Conservation (phyloP, 495 filamentous ascomycete species). For the Tirmania nivea region DNA sequence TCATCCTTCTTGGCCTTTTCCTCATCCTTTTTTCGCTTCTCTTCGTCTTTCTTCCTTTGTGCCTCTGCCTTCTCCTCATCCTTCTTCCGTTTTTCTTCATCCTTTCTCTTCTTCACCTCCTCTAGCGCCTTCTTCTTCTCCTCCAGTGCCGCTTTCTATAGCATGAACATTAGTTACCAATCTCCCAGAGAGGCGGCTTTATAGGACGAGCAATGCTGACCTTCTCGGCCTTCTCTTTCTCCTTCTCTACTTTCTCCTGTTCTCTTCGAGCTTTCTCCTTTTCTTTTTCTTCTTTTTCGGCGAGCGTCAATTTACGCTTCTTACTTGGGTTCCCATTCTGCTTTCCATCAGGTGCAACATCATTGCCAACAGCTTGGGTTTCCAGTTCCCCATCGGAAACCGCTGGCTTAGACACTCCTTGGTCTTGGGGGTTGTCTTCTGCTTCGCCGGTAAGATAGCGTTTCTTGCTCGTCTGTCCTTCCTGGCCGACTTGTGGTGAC, state of each 20-base stretch:
- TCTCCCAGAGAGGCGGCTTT: slow-evolving; percentile 20
- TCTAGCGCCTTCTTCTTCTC: slow-evolving; percentile 27
- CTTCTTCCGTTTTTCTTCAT: slow-evolving; percentile 36
- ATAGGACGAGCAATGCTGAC: slow-evolving; percentile 19
- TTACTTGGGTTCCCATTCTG: slow-evolving; percentile 15
- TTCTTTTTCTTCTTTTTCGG: slow-evolving; percentile 30
- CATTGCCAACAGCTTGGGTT: background rate
- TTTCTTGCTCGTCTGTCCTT: background rate
- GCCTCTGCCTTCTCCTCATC: slow-evolving; percentile 41
- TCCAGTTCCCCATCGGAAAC: background rate
- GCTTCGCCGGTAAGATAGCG: background rate
- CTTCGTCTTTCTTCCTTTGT: slow-evolving; percentile 43
- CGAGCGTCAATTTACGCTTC: slow-evolving; percentile 32
- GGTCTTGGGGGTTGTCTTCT: background rate
- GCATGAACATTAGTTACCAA: slow-evolving; percentile 22
- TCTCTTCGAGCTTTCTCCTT: slow-evolving; percentile 24
- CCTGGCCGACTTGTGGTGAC: too few relatives aligned
- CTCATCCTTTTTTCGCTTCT: slow-evolving; percentile 30
- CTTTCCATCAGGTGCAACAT: background rate
- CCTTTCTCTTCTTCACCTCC: slow-evolving; percentile 24
- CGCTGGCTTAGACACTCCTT: too few relatives aligned
- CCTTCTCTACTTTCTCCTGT: slow-evolving; percentile 26
- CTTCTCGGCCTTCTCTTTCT: slow-evolving; percentile 26
- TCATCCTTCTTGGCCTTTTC: background rate
- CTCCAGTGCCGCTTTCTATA: slow-evolving; percentile 24